Evolutionary conservation across 192 early-diverging fungal species (phyloP), one percentile per base, ranked within the genome.

Genomic region (Backusella macrospora): DNA sequence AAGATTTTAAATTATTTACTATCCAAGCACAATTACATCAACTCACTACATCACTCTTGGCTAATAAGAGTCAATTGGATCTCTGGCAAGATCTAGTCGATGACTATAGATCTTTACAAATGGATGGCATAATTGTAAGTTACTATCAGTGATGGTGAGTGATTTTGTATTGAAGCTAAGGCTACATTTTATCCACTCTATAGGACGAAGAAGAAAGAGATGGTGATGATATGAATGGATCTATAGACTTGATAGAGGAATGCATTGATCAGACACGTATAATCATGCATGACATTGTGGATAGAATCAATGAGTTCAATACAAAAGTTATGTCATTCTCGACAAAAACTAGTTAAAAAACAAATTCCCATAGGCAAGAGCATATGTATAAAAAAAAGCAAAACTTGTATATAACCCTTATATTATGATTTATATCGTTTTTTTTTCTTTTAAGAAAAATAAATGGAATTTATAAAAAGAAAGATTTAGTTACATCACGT

Each of bases 61-160:
- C 23, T 16, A 68, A 39, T 46, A 47, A 68, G 26, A n/a, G 2
- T 4, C 21, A 26, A 44, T 12, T 68, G 12, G 44, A 26, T 23
- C 2, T 29, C 6, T 68, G 67, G 42, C 42, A 26, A 47, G 45
- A 68, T 47, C 26, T 46, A 23, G 8, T 68, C 14, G 23, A 26
- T 29, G 67, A 68, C 6, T 43, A 44, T 47, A 10, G 67, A 29
- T 42, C 67, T 3, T 45, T 68, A 34, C 44, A 68, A 68, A 68
- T 68, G 67, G 67, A 68, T 16, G 67, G 34, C 23, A 26, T 42
- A 4, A 47, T 68, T 16, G 23, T 47, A n/a, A n/a, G 21, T 26
- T 26, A 43, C 21, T 42, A 65, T 2, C 29, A 1, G 2, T 34
- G 9, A 62, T 62, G 7, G 7, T 38, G 29, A 38, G 7, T 16